Evolutionary conservation across 148 eudicot species (phyloP).

Genomic region (Tetragonia tetragonoides): DNA sequence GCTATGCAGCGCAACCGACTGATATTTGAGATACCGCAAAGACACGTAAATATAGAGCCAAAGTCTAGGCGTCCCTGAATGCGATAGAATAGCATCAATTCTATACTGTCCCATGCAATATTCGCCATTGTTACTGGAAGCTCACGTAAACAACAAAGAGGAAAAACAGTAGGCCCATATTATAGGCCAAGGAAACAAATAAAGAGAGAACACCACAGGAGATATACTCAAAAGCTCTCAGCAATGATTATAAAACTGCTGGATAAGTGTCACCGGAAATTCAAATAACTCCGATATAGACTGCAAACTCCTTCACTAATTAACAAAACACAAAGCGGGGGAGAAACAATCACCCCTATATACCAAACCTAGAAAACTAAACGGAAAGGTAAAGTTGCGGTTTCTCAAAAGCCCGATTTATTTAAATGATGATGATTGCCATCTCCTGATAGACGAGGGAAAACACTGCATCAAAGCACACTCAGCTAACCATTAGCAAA

Average conservation of each 20-base stretch:
- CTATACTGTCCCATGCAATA: too few species aligned
- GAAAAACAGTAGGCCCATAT: too few species aligned
- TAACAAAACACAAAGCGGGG: not conserved
- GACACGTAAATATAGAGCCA: too few species aligned
- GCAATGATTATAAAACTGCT: not conserved
- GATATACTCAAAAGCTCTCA: not conserved
- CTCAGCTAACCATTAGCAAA: constrained; percentile 5
- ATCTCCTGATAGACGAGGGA: not conserved
- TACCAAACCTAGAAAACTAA: constrained; percentile 9
- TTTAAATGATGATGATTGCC: constrained; percentile 5
- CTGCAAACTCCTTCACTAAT: constrained; percentile 1
- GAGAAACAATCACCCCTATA: not conserved
- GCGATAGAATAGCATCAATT: too few species aligned
- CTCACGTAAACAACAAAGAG: too few species aligned
- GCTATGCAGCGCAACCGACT: too few species aligned
- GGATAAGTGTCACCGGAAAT: not conserved
- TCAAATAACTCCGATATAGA: not conserved
- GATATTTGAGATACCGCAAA: too few species aligned
- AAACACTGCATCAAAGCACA: not conserved
- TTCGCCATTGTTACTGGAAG: too few species aligned
- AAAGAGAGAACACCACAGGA: too few species aligned
- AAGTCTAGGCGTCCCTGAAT: too few species aligned
- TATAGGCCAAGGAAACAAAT: too few species aligned
- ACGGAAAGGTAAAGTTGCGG: constrained; percentile 7
- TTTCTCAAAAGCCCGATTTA: constrained; percentile 26